Base-by-base conservation (phyloP, 1,284 basidiomycete genomes). In the Tremellales sp. region DNA sequence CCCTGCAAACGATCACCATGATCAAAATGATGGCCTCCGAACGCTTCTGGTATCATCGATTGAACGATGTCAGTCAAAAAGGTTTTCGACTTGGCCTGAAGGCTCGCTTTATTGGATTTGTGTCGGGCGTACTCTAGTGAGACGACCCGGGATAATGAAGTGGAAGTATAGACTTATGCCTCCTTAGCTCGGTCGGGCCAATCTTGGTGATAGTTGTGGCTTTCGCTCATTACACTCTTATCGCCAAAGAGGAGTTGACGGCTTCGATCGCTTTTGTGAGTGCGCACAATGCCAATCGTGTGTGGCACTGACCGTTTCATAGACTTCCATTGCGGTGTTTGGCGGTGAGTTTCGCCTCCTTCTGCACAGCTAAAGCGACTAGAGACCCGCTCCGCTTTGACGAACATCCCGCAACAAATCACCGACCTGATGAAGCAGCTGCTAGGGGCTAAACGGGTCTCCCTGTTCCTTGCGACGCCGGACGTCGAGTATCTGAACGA, bases 11-110 rank as follows among this genome's bases (percentile, higher is more conserved):
- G 1, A 91, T 94, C 54, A 80, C 89, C n/a, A 91, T 92, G 87
- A 81, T 93, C 64, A 93, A 94, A 77, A 90, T 91, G 73, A 91
- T 90, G 86, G 88, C 87, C 13, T 90, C 87, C 84, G 91, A 94
- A 72, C 81, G 84, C 21, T 88, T 83, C 65, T 93, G 93, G 66
- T 89, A 90, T 71, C 77, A 78, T 29, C 78, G 80, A n/a, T 84
- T 93, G 6, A 72, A 86, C 50, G 82, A 81, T 47, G 77, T 91
- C 45, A 80, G 89, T 22, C 81, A 81, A 36, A 82, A 82, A 56
- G 89, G 91, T 65, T 77, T 91, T 22, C 82, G 81, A 57, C 87
- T 82, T 62, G 84, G 89, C 68, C 82, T 82, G 57, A 73, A 56
- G 22, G 57, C 58, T 5, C 48, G 49, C 24, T 15, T 58, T 3